Evolutionary conservation across 305 asterid species (phyloP).

Genomic region (Fraxinus xanthoxyloides): DNA sequence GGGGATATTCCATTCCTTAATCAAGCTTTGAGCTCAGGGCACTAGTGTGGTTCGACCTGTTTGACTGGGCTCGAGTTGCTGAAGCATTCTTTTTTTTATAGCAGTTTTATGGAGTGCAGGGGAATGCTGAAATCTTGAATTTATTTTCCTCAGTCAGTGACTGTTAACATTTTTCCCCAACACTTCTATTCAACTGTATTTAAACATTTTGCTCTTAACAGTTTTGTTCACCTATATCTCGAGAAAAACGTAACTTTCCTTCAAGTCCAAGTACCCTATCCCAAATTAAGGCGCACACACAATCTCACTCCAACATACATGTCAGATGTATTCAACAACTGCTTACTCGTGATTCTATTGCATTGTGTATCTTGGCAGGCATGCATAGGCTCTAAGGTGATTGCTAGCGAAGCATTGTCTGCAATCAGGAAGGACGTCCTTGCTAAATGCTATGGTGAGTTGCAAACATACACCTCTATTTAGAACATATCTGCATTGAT

Average conservation of each 20-base stretch:
- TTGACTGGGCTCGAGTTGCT: not conserved
- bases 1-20: not conserved
- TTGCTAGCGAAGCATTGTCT: slow-evolving; percentile 89
- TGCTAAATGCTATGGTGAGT: slow-evolving; percentile 91
- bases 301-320: not conserved
- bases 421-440: slow-evolving; percentile 94
- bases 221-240: not conserved
- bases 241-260: not conserved
- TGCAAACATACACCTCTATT: slow-evolving; percentile 11
- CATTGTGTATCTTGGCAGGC: slow-evolving; percentile 47
- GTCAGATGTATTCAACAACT: not conserved
- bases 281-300: not conserved
- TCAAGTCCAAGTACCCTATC: not conserved
- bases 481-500: not conserved
- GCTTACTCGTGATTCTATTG: not conserved
- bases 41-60: not conserved
- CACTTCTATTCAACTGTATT: not conserved
- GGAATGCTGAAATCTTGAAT: not conserved
- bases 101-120: not conserved
- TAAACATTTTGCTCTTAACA: not conserved
- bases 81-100: not conserved
- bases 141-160: not conserved
- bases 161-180: not conserved
- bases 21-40: not conserved
- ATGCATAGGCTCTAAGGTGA: slow-evolving; percentile 83